These are phyloP conservation scores for Wickerhamiella parazyma DNA, from an alignment of 805 yeast genomes.

Conservation along the genomic window DNA sequence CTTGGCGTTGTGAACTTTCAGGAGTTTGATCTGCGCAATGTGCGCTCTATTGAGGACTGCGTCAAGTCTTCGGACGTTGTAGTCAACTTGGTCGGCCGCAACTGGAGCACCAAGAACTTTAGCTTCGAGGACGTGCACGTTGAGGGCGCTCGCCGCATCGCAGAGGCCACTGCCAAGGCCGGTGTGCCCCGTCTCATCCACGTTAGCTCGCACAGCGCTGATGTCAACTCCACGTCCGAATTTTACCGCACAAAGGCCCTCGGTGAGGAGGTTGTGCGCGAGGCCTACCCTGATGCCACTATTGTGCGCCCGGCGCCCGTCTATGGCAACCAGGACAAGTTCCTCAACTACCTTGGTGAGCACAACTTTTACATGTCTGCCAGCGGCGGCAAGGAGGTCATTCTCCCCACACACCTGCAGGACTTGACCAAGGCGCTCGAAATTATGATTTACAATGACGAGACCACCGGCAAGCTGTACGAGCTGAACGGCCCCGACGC, in stretches of 20 bases:
- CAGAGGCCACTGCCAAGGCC: slow-evolving; percentile 53
- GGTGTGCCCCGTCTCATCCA: slow-evolving; percentile 65
- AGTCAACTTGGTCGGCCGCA: slow-evolving; percentile 64
- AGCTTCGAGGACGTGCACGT: slow-evolving; percentile 72
- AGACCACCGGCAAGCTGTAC: slow-evolving; percentile 61
- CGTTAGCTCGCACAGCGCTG: slow-evolving; percentile 67
- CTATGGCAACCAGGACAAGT: slow-evolving; percentile 61
- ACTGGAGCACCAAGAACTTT: slow-evolving; percentile 65
- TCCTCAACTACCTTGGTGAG: slow-evolving; percentile 47
- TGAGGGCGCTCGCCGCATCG: slow-evolving; percentile 65
- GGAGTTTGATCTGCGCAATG: slow-evolving; percentile 70
- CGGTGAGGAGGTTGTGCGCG: slow-evolving; percentile 60
- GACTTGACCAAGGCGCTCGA: slow-evolving; percentile 74
- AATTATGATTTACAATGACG: slow-evolving; percentile 65
- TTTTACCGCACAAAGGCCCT: slow-evolving; percentile 68
- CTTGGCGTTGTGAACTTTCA: slow-evolving; percentile 75
- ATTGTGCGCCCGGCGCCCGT: slow-evolving; percentile 77
- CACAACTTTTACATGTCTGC: slow-evolving; percentile 50
- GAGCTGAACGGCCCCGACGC: slow-evolving; percentile 65
- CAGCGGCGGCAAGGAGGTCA: slow-evolving; percentile 45
- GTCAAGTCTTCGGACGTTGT: slow-evolving; percentile 75
- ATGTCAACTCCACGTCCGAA: slow-evolving; percentile 51
- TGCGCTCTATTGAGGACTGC: slow-evolving; percentile 59
- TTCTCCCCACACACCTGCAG: slow-evolving; percentile 58
- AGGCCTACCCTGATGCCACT: slow-evolving; percentile 57